Percentiles rank a stretch among this genome's conserved stretches.
phyloP scores from a whole-genome alignment of 164 flowering plant genomes.

The Pachysandra terminalis region DNA sequence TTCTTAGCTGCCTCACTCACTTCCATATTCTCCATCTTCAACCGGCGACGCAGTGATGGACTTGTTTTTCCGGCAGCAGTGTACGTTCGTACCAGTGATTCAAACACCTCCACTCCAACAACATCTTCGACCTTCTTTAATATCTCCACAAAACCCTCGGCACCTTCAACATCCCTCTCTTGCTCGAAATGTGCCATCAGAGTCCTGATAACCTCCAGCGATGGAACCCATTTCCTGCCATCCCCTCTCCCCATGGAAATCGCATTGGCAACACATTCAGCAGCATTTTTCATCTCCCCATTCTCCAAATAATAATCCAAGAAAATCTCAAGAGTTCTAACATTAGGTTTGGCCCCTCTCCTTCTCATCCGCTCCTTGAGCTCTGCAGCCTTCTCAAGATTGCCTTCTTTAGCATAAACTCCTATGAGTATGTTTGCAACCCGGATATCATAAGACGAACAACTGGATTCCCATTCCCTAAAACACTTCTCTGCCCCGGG shows the following conservation, averaged over 20 bases:
- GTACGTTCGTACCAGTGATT: slow-evolving; percentile 73
- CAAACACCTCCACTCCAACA: slow-evolving; percentile 51
- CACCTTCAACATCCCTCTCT: slow-evolving; percentile 77
- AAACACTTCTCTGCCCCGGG: slow-evolving; percentile 94
- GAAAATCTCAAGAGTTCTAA: slow-evolving; percentile 85
- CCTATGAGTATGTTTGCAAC: slow-evolving; percentile 67
- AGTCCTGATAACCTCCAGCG: slow-evolving; percentile 30
- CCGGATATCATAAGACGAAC: slow-evolving; percentile 72
- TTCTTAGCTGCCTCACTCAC: slow-evolving; percentile 54
- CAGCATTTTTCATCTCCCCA: slow-evolving; percentile 47
- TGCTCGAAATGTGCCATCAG: slow-evolving; percentile 69
- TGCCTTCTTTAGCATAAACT: slow-evolving; percentile 53
- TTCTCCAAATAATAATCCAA: slow-evolving; percentile 55
- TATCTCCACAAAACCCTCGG: slow-evolving; percentile 62
- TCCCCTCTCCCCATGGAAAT: slow-evolving; percentile 52
- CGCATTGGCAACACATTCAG: slow-evolving; percentile 61
- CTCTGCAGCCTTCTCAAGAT: slow-evolving; percentile 53
- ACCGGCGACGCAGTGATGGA: slow-evolving; percentile 46
- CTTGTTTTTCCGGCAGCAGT: slow-evolving; percentile 76
- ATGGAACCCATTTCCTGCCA: slow-evolving; percentile 75
- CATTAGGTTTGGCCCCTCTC: slow-evolving; percentile 73
- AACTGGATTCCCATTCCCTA: slow-evolving; percentile 69
- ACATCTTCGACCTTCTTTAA: slow-evolving; percentile 47
- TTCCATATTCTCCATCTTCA: slow-evolving; percentile 89
- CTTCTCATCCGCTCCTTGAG: slow-evolving; percentile 47